phyloP scores from a whole-genome alignment of 176 grass and related monocot genomes.

The Ensete glaucum region DNA sequence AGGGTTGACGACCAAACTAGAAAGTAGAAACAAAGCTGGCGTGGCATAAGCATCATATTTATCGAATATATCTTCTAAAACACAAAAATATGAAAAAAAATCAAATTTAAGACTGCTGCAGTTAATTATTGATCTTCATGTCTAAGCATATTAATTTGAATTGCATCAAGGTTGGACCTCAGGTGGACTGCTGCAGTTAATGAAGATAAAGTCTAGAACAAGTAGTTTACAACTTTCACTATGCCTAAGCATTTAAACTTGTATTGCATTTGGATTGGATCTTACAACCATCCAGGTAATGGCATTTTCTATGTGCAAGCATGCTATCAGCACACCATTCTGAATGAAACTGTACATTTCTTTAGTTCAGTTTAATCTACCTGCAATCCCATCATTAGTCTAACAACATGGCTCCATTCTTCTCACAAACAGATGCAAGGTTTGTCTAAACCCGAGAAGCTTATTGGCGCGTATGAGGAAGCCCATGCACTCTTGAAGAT shows the following conservation, averaged over 20 bases:
- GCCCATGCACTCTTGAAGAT: conserved; percentile 32
- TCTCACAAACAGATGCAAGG: conserved; percentile 30
- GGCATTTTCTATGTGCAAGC: not conserved
- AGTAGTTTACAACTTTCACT: too few species aligned
- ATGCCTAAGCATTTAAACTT: not conserved
- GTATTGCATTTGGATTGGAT: not conserved
- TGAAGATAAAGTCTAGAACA: not conserved
- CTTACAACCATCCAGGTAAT: not conserved
- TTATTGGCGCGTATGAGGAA: conserved; percentile 36
- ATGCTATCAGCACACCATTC: not conserved
- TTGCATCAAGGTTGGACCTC: too few species aligned
- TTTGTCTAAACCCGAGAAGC: conserved; percentile 26
- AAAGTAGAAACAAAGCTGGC: too few species aligned
- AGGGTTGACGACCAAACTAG: too few species aligned
- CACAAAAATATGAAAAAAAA: too few species aligned
- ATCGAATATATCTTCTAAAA: too few species aligned
- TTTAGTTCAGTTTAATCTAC: conserved; percentile 5
- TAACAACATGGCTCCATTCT: not conserved
- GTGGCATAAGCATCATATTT: too few species aligned
- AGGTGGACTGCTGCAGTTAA: not conserved
- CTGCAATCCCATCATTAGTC: conserved; percentile 11
- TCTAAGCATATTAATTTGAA: too few species aligned
- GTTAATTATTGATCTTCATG: too few species aligned
- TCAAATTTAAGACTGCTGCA: too few species aligned
- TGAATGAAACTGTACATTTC: not conserved